Evolutionary conservation across 768 basidiomycete species (phyloP).

Genomic region (Macrocybe gigantea): DNA sequence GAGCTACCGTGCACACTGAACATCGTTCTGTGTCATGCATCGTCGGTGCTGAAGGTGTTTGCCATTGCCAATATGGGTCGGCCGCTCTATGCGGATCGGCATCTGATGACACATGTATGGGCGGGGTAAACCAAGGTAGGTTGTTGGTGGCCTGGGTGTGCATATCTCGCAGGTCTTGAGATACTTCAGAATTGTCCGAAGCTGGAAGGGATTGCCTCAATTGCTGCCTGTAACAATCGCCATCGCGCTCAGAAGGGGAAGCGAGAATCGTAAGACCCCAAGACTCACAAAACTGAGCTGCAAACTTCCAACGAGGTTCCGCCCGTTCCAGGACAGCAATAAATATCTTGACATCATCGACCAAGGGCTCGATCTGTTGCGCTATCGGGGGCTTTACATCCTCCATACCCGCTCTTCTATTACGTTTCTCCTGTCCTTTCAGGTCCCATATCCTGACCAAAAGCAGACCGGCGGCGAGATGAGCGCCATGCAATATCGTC

Average conservation of each 20-base stretch:
- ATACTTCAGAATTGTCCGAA: too few relatives aligned
- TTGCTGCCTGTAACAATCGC: conserved; percentile 6
- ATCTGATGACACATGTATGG: too few relatives aligned
- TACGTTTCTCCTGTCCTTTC: conserved; percentile 37
- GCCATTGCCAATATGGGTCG: background rate
- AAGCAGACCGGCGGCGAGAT: conserved; percentile 46
- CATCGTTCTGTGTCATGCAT: background rate
- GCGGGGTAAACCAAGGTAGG: too few relatives aligned
- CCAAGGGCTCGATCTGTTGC: conserved; percentile 26
- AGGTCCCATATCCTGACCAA: conserved; percentile 56
- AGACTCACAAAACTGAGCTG: conserved; percentile 26
- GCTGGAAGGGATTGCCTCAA: conserved; percentile 2
- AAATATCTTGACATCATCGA: conserved; percentile 33
- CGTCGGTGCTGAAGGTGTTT: background rate
- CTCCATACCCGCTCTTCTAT: conserved; percentile 16
- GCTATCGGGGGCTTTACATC: conserved; percentile 28
- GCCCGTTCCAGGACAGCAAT: conserved; percentile 35
- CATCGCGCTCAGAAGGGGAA: background rate
- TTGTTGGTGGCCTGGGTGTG: too few relatives aligned
- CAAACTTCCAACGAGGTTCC: conserved; percentile 28
- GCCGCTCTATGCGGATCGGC: too few relatives aligned
- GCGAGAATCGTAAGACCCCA: background rate
- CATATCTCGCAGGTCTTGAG: too few relatives aligned
- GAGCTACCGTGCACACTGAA: background rate
- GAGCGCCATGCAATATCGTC: conserved; percentile 36